A percentile compares a stretch with the other conserved stretches of the same genome.
These are phyloP conservation scores for Capsicum pubescens DNA, from an alignment of 257 asterid species.

Conservation along the genomic window DNA sequence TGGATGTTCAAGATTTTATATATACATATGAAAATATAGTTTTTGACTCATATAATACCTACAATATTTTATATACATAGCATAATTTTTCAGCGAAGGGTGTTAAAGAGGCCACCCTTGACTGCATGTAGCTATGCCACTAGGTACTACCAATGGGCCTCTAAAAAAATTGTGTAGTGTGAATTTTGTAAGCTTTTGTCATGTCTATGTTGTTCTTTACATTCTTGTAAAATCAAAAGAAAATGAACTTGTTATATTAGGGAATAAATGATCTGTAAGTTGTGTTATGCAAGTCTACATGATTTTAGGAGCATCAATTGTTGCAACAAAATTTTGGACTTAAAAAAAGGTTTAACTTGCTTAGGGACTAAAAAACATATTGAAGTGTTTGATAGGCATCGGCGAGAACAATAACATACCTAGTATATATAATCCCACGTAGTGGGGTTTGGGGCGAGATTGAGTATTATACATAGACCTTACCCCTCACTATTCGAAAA, in stretches of 20 bases:
- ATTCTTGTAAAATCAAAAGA: conserved; percentile 1
- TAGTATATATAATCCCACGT: not conserved
- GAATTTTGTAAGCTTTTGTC: not conserved
- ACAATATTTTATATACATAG: too few relatives aligned
- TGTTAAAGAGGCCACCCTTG: too few relatives aligned
- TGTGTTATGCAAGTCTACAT: not conserved
- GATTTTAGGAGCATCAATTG: conserved; percentile 34
- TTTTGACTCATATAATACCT: too few relatives aligned
- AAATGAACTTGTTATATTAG: not conserved
- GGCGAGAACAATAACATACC: not conserved
- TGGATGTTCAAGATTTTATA: too few relatives aligned
- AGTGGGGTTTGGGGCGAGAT: not conserved
- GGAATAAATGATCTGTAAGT: not conserved
- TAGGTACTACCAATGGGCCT: not conserved
- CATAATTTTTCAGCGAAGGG: too few relatives aligned
- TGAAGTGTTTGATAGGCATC: too few relatives aligned
- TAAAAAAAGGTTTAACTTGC: conserved; percentile 48
- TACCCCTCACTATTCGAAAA: not conserved
- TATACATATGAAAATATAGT: too few relatives aligned
- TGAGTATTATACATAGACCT: too few relatives aligned
- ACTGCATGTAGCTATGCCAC: too few relatives aligned
- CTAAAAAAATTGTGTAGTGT: not conserved
- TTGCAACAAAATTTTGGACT: conserved; percentile 42
- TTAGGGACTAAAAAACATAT: not conserved
- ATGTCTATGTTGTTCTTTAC: not conserved